A percentile compares a stretch with the other conserved stretches of the same genome.
phyloP scores from a whole-genome alignment of 257 asterid genomes.

The Solanum dulcamara region DNA sequence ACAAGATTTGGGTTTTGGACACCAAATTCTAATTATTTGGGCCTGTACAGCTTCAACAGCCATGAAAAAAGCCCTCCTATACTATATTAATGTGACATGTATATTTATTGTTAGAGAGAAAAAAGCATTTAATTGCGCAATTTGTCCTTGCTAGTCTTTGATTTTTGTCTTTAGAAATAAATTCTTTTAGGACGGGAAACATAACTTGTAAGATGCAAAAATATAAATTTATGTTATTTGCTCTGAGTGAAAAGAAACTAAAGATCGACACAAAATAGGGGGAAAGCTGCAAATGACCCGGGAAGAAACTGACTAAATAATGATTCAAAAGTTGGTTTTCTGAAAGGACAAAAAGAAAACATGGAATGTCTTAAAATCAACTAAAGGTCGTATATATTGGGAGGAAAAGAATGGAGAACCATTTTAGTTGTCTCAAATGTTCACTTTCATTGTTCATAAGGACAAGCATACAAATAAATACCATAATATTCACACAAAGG shows the following conservation, averaged over 20 bases:
- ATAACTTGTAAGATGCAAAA: background rate
- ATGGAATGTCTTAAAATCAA: background rate
- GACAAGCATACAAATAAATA: background rate
- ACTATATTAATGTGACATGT: background rate
- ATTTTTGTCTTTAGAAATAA: background rate
- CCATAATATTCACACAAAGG: background rate
- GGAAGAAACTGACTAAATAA: no score
- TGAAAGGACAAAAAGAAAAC: background rate
- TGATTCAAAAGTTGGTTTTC: no score
- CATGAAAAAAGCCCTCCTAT: background rate
- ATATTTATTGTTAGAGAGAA: background rate
- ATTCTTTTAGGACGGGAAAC: background rate
- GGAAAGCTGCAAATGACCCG: background rate
- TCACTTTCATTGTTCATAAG: background rate
- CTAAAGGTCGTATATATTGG: no score
- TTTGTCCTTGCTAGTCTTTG: background rate
- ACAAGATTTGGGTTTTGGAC: no score
- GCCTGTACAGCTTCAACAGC: background rate
- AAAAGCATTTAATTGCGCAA: background rate
- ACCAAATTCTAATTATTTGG: background rate
- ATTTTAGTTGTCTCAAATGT: background rate
- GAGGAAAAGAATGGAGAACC: background rate
- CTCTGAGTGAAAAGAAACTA: no score
- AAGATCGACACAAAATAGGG: background rate
- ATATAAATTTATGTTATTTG: background rate